These are phyloP conservation scores for Rhipidocladum racemiflorum DNA, from an alignment of 176 grass and related monocot species.

Conservation along the genomic window DNA sequence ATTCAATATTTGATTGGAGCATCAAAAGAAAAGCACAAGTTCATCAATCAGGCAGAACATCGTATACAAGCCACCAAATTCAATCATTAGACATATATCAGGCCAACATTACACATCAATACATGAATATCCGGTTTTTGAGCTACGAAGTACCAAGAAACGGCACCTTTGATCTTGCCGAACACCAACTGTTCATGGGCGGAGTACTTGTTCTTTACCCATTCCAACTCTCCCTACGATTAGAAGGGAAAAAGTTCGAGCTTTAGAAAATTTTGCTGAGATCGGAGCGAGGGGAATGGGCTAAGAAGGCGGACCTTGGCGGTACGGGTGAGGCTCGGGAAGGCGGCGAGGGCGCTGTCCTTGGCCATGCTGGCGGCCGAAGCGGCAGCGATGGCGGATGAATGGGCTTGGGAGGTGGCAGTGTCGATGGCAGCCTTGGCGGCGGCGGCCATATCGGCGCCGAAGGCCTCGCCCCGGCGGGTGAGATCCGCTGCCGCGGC, in stretches of 20 bases:
- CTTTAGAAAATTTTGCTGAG: not conserved
- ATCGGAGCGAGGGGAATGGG: slow-evolving; percentile 20
- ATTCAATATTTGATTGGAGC: not conserved
- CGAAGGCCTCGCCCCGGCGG: slow-evolving; percentile 44
- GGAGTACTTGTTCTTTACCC: slow-evolving; percentile 35
- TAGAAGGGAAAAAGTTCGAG: not conserved
- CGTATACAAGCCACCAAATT: not conserved
- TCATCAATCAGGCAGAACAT: not conserved
- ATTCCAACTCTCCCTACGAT: slow-evolving; percentile 38
- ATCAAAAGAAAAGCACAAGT: not conserved
- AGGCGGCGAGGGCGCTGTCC: slow-evolving; percentile 19
- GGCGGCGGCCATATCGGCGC: slow-evolving; percentile 38
- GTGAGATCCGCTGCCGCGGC: slow-evolving; percentile 31
- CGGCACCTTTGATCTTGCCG: slow-evolving; percentile 52
- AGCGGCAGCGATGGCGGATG: slow-evolving; percentile 25
- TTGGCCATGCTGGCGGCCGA: slow-evolving; percentile 30
- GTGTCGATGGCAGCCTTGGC: slow-evolving; percentile 33
- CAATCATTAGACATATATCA: not conserved
- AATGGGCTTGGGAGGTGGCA: slow-evolving; percentile 22
- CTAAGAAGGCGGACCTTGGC: slow-evolving; percentile 28
- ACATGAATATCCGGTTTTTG: not conserved
- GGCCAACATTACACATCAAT: not conserved
- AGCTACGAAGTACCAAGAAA: not conserved
- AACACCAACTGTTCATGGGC: slow-evolving; percentile 42
- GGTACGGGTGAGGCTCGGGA: slow-evolving; percentile 34